phyloP scores from a whole-genome alignment of 2,329 filamentous ascomycete species.

The Aspergillus vadensis region DNA sequence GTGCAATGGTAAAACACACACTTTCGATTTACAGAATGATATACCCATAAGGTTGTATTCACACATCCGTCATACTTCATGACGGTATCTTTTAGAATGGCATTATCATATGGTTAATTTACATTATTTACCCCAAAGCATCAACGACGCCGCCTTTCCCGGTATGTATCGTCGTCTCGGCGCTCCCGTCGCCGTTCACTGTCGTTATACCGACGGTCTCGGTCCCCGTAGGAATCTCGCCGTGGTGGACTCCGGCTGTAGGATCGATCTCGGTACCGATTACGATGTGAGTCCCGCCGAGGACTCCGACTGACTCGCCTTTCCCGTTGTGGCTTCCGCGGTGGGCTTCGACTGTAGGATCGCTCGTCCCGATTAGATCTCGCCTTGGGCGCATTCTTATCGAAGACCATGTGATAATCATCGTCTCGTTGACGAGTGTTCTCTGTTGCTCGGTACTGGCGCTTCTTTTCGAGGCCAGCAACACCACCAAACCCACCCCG shows the following conservation, averaged over 20 bases:
- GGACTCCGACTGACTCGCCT: conserved; percentile 36
- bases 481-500: conserved; percentile 89
- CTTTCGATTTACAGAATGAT: neutral
- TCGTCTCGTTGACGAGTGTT: conserved; percentile 50
- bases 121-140: neutral
- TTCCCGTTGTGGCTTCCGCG: conserved; percentile 34
- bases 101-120: too few relatives aligned
- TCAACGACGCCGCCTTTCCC: conserved; percentile 29
- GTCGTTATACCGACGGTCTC: conserved; percentile 42
- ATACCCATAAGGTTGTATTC: neutral
- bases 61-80: too few relatives aligned
- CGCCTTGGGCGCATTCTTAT: conserved; percentile 49
- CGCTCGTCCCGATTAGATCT: conserved; percentile 23
- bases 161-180: conserved; percentile 33
- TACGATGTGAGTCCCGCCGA: conserved; percentile 27
- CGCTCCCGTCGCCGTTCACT: conserved; percentile 31
- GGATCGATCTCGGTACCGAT: conserved; percentile 44
- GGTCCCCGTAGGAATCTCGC: conserved; percentile 33
- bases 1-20: neutral
- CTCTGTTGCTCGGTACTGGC: conserved; percentile 78
- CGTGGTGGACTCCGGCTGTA: conserved; percentile 33
- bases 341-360: conserved; percentile 51
- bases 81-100: too few relatives aligned
- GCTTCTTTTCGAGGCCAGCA: conserved; percentile 80
- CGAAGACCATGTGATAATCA: conserved; percentile 79